Evolutionary conservation across 495 filamentous ascomycete species (phyloP).

Genomic region (Tuber microsphaerosporum): DNA sequence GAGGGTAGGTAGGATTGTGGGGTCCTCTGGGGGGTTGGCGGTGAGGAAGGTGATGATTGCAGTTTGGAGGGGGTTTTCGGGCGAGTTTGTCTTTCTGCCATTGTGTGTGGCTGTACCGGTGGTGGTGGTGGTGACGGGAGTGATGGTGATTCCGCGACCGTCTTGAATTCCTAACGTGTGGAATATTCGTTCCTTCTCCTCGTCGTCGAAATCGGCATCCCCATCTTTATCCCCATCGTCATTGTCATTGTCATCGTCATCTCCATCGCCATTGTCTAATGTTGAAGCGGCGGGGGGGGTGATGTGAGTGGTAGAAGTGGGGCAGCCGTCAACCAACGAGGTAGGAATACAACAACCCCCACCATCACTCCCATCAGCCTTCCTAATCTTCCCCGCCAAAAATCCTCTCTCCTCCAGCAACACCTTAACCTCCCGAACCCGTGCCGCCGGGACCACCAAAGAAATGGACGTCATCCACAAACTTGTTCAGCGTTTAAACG

Average conservation of each 20-base stretch:
- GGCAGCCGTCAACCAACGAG: not conserved
- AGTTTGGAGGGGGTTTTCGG: slow-evolving; percentile 20
- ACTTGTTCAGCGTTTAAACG: slow-evolving; percentile 11
- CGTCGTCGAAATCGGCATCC: not conserved
- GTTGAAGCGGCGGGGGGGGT: slow-evolving; percentile 5
- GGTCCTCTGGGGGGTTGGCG: not conserved
- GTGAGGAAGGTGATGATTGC: slow-evolving; percentile 23
- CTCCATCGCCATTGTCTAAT: not conserved
- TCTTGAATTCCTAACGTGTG: not conserved
- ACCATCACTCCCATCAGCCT: slow-evolving; percentile 12
- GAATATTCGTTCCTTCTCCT: not conserved
- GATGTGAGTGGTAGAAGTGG: not conserved
- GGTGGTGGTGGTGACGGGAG: not conserved
- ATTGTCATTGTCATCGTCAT: too few relatives aligned
- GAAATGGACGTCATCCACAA: slow-evolving; percentile 7
- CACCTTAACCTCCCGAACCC: slow-evolving; percentile 33
- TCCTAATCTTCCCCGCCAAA: slow-evolving; percentile 19
- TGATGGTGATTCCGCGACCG: not conserved
- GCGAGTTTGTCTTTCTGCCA: not conserved
- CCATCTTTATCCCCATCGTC: not conserved
- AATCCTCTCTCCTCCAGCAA: slow-evolving; percentile 13
- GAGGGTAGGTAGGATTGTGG: slow-evolving; percentile 1
- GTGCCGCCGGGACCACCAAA: slow-evolving; percentile 20
- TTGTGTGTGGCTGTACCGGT: not conserved
- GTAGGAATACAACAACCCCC: slow-evolving; percentile 10